Evolutionary conservation across 1,284 basidiomycete genomes (phyloP).

Genomic region (Ustilago cynodontis): DNA sequence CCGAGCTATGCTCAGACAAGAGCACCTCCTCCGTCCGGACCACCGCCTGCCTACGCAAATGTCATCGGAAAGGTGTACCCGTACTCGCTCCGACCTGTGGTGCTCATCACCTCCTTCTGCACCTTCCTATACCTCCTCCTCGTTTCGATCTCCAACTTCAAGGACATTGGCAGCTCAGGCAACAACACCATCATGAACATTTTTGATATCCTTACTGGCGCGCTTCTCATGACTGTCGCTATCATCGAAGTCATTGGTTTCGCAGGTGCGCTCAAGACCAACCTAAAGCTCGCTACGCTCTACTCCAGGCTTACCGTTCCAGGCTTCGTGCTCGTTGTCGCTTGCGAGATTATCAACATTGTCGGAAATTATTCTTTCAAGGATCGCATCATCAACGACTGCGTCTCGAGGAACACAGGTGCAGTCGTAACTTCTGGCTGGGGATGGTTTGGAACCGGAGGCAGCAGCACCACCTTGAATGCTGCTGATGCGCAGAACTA

Average conservation of each 20-base stretch:
- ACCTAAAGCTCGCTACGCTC: conserved; percentile 36
- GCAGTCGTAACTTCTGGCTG: conserved; percentile 11
- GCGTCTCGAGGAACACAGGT: conserved; percentile 53
- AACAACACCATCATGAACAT: conserved; percentile 53
- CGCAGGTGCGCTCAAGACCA: conserved; percentile 44
- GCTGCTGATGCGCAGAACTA: conserved; percentile 42
- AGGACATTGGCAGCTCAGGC: conserved; percentile 23
- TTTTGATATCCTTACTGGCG: conserved; percentile 50
- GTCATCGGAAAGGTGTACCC: conserved; percentile 54
- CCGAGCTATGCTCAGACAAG: conserved; percentile 48
- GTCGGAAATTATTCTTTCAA: conserved; percentile 55
- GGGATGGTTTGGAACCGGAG: conserved; percentile 26
- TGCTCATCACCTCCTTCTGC: conserved; percentile 59
- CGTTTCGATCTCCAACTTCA: conserved; percentile 48
- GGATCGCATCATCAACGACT: conserved; percentile 48
- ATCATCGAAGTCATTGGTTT: conserved; percentile 56
- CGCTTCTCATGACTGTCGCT: conserved; percentile 46
- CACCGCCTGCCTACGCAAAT: conserved; percentile 54
- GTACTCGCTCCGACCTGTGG: conserved; percentile 57
- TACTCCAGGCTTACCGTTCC: conserved; percentile 44
- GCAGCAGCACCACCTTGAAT: conserved; percentile 31
- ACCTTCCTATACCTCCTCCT: conserved; percentile 58
- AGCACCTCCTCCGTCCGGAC: conserved; percentile 46
- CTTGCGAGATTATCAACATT: conserved; percentile 55
- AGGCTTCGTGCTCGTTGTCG: conserved; percentile 43